phyloP scores from a whole-genome alignment of 179 eudicot genomes.

The Actinidia arguta region DNA sequence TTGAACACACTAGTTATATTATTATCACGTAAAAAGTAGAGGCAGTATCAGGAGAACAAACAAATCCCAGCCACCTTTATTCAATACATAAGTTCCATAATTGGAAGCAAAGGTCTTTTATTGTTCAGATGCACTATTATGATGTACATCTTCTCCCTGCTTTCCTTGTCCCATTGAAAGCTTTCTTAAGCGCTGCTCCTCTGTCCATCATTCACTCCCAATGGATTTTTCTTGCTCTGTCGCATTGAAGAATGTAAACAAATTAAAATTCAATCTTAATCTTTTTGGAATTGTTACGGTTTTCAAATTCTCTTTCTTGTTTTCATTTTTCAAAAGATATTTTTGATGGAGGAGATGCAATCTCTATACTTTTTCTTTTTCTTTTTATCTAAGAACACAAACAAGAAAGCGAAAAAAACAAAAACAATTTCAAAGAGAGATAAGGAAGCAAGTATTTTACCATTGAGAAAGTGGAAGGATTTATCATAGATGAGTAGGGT shows the following conservation, averaged over 20 bases:
- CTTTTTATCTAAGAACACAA: too few species aligned
- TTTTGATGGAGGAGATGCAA: too few species aligned
- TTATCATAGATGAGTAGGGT: too few species aligned
- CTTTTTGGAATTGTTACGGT: neutral
- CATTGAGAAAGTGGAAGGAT: too few species aligned
- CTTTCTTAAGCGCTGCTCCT: conserved; percentile 42
- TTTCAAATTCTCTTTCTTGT: too few species aligned
- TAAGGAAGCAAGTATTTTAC: too few species aligned
- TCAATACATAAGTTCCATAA: neutral
- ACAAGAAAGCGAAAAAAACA: too few species aligned
- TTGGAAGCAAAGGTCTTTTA: neutral
- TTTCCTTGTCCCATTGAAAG: neutral
- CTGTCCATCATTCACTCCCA: conserved; percentile 53
- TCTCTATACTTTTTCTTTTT: too few species aligned
- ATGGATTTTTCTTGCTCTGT: conserved; percentile 74
- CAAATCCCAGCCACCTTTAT: neutral
- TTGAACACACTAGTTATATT: neutral
- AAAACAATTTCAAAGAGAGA: too few species aligned
- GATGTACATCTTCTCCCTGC: neutral
- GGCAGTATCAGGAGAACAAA: conserved; percentile 1
- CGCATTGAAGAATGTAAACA: neutral
- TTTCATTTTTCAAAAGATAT: too few species aligned
- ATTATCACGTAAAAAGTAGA: neutral
- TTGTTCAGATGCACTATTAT: neutral
- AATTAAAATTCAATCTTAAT: neutral